Conservation (phyloP, 768 basidiomycete genomes). For the Kwoniella sp. region DNA sequence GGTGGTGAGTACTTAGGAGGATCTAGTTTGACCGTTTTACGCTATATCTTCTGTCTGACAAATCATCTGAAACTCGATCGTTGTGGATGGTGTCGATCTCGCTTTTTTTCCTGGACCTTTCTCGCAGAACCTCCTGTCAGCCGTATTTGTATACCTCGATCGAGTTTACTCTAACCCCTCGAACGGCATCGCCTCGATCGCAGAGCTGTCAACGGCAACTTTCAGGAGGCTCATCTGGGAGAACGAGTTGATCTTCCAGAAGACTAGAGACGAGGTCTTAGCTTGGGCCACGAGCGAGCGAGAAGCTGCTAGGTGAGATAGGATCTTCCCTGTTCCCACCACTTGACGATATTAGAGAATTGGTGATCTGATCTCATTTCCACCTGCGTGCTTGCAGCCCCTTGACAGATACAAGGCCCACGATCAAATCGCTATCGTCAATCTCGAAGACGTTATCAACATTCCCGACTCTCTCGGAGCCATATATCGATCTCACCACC, state of each 20-base stretch:
- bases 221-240: conserved; percentile 46
- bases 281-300: conserved; percentile 39
- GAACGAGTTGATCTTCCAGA: conserved; percentile 36
- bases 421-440: conserved; percentile 17
- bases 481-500: conserved; percentile 27
- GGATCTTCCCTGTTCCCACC: neutral
- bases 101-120: neutral
- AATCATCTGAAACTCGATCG: too few species aligned
- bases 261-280: conserved; percentile 42
- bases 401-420: conserved; percentile 16
- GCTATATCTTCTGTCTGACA: too few species aligned
- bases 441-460: conserved; percentile 27
- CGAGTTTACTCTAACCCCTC: conserved; percentile 29
- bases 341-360: neutral
- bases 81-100: too few species aligned
- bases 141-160: conserved; percentile 48
- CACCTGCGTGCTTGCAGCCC: conserved; percentile 6
- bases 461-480: conserved; percentile 20
- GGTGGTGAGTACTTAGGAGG: conserved; percentile 28
- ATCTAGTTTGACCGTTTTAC: neutral
- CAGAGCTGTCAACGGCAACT: conserved; percentile 29
- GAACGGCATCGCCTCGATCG: conserved; percentile 8
- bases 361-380: neutral
- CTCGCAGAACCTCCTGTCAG: conserved; percentile 33
- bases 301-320: conserved; percentile 20